Evolutionary conservation across 1,284 basidiomycete genomes (phyloP).

Genomic region (Tausonia pullulans): DNA sequence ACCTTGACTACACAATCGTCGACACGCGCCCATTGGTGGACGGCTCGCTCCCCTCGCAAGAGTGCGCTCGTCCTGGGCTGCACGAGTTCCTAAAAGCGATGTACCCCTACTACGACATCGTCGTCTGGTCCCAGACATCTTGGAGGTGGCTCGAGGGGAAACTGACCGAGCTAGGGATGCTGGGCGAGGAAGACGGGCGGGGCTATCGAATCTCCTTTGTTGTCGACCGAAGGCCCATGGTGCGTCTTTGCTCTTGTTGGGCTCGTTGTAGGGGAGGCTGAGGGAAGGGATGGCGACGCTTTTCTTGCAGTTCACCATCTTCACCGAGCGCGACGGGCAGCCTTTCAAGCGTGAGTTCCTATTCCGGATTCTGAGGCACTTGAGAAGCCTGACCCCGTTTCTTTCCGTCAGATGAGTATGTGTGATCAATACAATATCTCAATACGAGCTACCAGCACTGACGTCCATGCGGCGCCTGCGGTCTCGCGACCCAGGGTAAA

Average conservation of each 20-base stretch:
- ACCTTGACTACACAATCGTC: conserved; percentile 69
- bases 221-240: conserved; percentile 76
- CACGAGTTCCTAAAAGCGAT: conserved; percentile 57
- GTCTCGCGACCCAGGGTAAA: too few relatives aligned
- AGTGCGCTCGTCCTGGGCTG: conserved; percentile 69
- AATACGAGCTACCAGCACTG: too few relatives aligned
- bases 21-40: conserved; percentile 70
- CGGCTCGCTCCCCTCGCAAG: conserved; percentile 59
- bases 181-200: conserved; percentile 44
- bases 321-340: conserved; percentile 58
- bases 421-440: too few relatives aligned
- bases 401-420: too few relatives aligned
- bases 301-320: conserved; percentile 30
- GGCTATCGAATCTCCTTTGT: conserved; percentile 39
- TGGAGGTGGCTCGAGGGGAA: conserved; percentile 91
- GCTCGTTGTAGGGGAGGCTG: background rate
- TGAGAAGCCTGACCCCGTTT: too few relatives aligned
- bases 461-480: too few relatives aligned
- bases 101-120: conserved; percentile 63
- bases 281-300: background rate
- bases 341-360: conserved; percentile 53
- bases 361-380: too few relatives aligned
- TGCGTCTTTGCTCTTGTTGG: conserved; percentile 28
- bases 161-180: conserved; percentile 73
- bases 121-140: conserved; percentile 67